These are phyloP conservation scores for Beauveria sp. DNA, from an alignment of 2,329 filamentous ascomycete species.

Conservation along the genomic window DNA sequence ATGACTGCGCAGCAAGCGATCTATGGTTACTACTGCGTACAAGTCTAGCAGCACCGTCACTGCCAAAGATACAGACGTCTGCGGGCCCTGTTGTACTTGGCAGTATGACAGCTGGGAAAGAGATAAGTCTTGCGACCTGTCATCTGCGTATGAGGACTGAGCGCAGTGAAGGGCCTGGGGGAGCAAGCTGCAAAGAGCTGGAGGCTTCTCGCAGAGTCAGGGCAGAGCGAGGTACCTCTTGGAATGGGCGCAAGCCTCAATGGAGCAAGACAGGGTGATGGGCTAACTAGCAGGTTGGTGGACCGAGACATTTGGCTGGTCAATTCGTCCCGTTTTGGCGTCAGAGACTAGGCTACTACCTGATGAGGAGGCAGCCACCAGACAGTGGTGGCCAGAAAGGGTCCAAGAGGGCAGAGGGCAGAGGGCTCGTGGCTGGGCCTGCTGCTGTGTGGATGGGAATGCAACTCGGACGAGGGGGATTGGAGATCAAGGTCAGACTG, in stretches of 20 bases:
- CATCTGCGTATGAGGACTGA: conserved; percentile 9
- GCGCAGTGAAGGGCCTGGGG: neutral
- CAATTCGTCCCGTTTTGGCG: conserved; percentile 3
- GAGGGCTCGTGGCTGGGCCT: neutral
- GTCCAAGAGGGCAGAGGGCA: neutral
- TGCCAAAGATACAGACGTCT: neutral
- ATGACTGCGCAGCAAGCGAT: neutral
- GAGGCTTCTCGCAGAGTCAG: neutral
- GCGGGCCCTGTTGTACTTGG: neutral
- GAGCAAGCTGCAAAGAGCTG: neutral
- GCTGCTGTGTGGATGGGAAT: neutral
- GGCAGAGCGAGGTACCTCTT: neutral
- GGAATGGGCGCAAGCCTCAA: neutral
- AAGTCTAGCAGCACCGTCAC: neutral
- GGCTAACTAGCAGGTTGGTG: neutral
- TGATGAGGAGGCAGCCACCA: conserved; percentile 7
- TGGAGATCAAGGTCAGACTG: neutral
- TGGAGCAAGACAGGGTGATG: conserved; percentile 1
- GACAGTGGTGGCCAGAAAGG: neutral
- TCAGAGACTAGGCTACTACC: neutral
- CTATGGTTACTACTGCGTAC: no score
- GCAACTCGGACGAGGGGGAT: neutral
- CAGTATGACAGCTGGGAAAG: neutral
- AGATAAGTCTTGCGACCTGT: conserved; percentile 9
- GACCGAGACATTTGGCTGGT: conserved; percentile 9